Evolutionary conservation across 2,329 filamentous ascomycete genomes (phyloP).

Genomic region (Zalaria obscura): DNA sequence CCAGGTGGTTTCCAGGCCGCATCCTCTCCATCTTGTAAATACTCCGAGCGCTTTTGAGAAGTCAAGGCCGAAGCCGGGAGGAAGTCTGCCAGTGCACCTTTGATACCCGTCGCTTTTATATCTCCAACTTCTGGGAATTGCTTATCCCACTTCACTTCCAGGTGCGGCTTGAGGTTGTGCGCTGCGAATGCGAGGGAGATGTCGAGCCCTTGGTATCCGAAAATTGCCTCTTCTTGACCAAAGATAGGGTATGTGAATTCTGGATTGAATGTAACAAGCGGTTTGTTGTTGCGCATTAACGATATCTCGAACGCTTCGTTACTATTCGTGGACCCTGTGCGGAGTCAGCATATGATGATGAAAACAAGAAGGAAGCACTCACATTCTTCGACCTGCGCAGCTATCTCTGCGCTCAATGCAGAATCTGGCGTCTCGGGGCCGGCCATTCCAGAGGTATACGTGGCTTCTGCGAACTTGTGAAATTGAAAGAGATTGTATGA

Average conservation of each 20-base stretch:
- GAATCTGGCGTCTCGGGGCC: background rate
- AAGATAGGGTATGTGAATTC: constrained; percentile 86
- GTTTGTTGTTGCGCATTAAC: constrained; percentile 36
- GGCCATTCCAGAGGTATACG: background rate
- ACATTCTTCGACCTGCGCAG: constrained; percentile 7
- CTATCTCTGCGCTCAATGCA: background rate
- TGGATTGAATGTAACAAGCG: constrained; percentile 56
- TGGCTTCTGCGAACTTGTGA: background rate
- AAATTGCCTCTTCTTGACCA: constrained; percentile 81
- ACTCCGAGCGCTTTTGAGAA: constrained; percentile 5
- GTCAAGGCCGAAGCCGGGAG: constrained; percentile 40
- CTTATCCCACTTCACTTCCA: constrained; percentile 56
- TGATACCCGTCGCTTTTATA: constrained; percentile 54
- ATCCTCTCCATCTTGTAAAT: constrained; percentile 25
- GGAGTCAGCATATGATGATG: no score
- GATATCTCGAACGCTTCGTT: constrained; percentile 51
- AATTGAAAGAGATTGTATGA: background rate
- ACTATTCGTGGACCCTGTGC: constrained; percentile 38
- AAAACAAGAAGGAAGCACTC: background rate
- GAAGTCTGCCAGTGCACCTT: constrained; percentile 47
- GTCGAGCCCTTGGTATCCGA: constrained; percentile 72
- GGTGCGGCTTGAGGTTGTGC: constrained; percentile 64
- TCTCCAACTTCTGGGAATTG: constrained; percentile 58
- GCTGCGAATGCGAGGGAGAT: constrained; percentile 58
- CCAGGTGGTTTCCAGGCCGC: constrained; percentile 61